Conservation (phyloP, 108 stramenopile genomes). For the Skeletonema marinoi region DNA sequence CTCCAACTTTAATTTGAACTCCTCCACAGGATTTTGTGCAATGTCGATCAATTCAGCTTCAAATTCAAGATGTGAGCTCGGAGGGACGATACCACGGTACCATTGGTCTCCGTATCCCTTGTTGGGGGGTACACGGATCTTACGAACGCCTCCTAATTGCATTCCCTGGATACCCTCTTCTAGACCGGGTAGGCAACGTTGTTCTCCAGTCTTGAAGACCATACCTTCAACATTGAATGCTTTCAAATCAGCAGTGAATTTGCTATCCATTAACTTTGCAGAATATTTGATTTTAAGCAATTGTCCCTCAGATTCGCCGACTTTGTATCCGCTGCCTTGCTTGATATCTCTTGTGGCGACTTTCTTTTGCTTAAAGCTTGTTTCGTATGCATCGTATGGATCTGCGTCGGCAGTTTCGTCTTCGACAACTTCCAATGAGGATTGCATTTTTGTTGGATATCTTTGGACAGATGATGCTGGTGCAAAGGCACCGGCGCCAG, state of each 20-base stretch:
- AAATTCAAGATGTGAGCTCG: constrained; percentile 48
- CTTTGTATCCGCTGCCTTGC: constrained; percentile 26
- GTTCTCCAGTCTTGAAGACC: constrained; percentile 46
- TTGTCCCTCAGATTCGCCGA: constrained; percentile 19
- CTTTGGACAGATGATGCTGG: background rate
- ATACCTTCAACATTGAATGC: constrained; percentile 34
- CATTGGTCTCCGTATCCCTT: constrained; percentile 45
- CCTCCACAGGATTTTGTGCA: constrained; percentile 39
- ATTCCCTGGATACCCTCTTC: constrained; percentile 46
- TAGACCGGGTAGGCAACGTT: constrained; percentile 36
- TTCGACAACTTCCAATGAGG: constrained; percentile 6
- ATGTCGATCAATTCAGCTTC: constrained; percentile 26
- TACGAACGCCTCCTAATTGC: constrained; percentile 40
- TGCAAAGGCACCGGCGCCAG: constrained; percentile 8
- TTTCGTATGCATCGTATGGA: constrained; percentile 36
- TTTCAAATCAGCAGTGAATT: constrained; percentile 34
- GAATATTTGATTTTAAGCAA: constrained; percentile 40
- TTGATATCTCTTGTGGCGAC: constrained; percentile 35
- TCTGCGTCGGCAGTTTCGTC: constrained; percentile 2
- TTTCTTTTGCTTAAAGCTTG: constrained; percentile 19
- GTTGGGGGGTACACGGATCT: constrained; percentile 36
- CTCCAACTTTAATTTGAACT: constrained; percentile 44
- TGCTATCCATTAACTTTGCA: constrained; percentile 33
- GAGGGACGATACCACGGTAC: constrained; percentile 49
- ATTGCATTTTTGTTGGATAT: background rate